Conservation (phyloP, 495 filamentous ascomycete species). For the Bryoglossum gracile region DNA sequence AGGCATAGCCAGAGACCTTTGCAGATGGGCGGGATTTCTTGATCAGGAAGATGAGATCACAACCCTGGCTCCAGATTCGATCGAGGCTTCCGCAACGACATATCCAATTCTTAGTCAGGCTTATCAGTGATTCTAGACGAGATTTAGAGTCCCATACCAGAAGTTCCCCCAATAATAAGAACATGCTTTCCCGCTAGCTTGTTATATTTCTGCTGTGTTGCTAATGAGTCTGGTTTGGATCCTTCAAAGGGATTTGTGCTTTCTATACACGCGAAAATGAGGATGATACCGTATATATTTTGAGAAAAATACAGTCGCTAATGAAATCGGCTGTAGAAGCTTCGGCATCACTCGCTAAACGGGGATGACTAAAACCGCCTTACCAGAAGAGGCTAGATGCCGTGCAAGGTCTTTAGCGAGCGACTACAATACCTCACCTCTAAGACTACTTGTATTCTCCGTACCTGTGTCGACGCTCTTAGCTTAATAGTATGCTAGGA, state of each 20-base stretch:
- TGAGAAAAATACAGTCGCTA: slow-evolving; percentile 21
- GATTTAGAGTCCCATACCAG: slow-evolving; percentile 1
- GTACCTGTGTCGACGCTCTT: too few relatives aligned
- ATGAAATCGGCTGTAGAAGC: slow-evolving; percentile 19
- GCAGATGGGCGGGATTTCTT: slow-evolving; percentile 30
- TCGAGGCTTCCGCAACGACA: slow-evolving; percentile 41
- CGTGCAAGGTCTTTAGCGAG: not conserved
- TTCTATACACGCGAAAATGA: too few relatives aligned
- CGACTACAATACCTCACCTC: too few relatives aligned
- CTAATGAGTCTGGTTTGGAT: too few relatives aligned
- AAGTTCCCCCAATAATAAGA: slow-evolving; percentile 20
- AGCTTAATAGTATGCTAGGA: too few relatives aligned
- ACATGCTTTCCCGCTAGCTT: slow-evolving; percentile 20
- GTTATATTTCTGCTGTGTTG: slow-evolving; percentile 19
- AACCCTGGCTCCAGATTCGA: slow-evolving; percentile 44
- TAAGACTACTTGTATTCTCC: too few relatives aligned
- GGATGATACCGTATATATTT: too few relatives aligned
- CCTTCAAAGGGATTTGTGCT: too few relatives aligned
- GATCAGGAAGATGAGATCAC: slow-evolving; percentile 46
- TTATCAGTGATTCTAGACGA: not conserved
- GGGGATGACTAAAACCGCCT: slow-evolving; percentile 8
- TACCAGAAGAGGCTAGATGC: slow-evolving; percentile 9
- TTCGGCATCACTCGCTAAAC: slow-evolving; percentile 14
- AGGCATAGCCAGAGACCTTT: slow-evolving; percentile 34
- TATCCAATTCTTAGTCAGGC: slow-evolving; percentile 43